A percentile compares a stretch with the other conserved stretches of the same genome.
phyloP scores from a whole-genome alignment of 73 alveolate genomes.

The Durusdinium trenchii region DNA sequence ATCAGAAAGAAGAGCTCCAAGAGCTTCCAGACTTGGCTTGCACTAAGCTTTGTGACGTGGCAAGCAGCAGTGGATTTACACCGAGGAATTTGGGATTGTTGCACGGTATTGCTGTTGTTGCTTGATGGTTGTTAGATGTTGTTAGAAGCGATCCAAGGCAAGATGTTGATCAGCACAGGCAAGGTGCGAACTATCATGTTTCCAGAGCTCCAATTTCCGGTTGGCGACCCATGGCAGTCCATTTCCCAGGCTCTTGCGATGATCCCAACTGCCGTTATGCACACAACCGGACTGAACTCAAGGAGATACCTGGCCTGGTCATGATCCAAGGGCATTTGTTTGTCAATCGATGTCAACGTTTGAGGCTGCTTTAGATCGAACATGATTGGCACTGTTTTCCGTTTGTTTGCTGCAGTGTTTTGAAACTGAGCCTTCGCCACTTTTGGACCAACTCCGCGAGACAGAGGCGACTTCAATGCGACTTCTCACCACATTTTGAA shows the following conservation, averaged over 20 bases:
- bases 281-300: conserved; percentile 63
- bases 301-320: conserved; percentile 86
- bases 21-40: conserved; percentile 91
- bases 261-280: conserved; percentile 82
- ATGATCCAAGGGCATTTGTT: background rate
- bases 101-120: background rate
- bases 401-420: background rate
- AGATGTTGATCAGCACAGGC: conserved; percentile 93
- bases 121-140: background rate
- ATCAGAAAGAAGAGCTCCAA: conserved; percentile 70
- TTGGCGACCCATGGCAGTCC: background rate
- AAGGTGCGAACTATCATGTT: background rate
- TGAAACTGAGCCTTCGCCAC: conserved; percentile 79
- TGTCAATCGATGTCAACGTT: background rate
- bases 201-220: background rate
- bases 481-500: background rate
- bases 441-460: conserved; percentile 85
- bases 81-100: background rate
- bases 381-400: background rate
- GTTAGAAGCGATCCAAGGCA: background rate
- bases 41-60: conserved; percentile 71
- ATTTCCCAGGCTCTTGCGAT: conserved; percentile 75
- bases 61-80: background rate
- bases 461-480: conserved; percentile 43
- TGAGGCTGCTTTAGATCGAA: background rate